Percentiles rank a stretch among this genome's conserved stretches.
phyloP scores from a whole-genome alignment of 768 basidiomycete genomes.

The Clitopilus hobsonii region DNA sequence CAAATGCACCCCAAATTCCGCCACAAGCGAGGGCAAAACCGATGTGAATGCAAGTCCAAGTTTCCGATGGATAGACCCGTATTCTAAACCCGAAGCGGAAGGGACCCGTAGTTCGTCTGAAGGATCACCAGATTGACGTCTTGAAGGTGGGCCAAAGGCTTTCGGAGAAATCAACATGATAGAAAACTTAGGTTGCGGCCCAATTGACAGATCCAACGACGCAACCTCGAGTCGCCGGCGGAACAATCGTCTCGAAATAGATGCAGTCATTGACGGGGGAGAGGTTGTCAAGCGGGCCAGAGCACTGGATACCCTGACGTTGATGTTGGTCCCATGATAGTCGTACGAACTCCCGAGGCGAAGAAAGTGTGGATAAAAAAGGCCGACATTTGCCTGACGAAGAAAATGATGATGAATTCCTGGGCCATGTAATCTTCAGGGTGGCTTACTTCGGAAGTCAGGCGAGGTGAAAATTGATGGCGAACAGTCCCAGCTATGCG shows the following conservation, averaged over 20 bases:
- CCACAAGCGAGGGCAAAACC: conserved; percentile 41
- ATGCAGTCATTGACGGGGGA: conserved; percentile 37
- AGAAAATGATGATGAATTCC: conserved; percentile 9
- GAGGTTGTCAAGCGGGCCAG: conserved; percentile 24
- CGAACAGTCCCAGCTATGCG: conserved; percentile 65
- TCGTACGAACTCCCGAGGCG: conserved; percentile 47
- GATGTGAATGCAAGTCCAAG: conserved; percentile 45
- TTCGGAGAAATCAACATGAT: conserved; percentile 39
- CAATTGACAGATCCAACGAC: conserved; percentile 33
- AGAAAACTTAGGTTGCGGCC: conserved; percentile 29
- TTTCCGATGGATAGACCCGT: conserved; percentile 40
- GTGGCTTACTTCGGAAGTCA: conserved; percentile 39
- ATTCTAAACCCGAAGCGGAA: conserved; percentile 47
- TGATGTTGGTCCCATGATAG: conserved; percentile 40
- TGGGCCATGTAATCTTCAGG: conserved; percentile 11
- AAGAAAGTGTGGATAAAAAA: conserved; percentile 31
- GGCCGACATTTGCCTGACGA: conserved; percentile 13
- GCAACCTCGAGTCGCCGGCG: conserved; percentile 42
- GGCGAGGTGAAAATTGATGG: conserved; percentile 71
- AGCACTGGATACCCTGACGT: conserved; percentile 30
- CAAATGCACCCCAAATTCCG: conserved; percentile 47
- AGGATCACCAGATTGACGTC: conserved; percentile 14
- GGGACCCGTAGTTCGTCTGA: conserved; percentile 23
- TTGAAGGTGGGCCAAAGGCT: conserved; percentile 26
- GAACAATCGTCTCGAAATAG: conserved; percentile 48